Percentiles rank a stretch among this genome's conserved stretches.
These are phyloP conservation scores for Penicillium lividum DNA, from an alignment of 495 filamentous ascomycete genomes.

Conservation along the genomic window DNA sequence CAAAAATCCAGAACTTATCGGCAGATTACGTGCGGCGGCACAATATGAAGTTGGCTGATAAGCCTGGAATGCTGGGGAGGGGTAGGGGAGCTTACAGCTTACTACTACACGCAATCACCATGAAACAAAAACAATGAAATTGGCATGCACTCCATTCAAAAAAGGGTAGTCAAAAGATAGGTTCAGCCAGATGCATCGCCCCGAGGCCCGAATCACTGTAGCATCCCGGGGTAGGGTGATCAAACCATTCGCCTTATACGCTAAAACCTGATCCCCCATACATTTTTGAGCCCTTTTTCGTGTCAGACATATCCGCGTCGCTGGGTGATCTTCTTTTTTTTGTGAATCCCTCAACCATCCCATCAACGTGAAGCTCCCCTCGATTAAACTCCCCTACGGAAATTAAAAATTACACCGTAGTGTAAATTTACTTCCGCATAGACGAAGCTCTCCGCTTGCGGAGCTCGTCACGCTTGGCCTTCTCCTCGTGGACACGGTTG, in stretches of 20 bases:
- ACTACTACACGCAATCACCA: slow-evolving; percentile 3
- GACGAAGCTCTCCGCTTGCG: slow-evolving; percentile 96
- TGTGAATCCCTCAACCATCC: slow-evolving; percentile 24
- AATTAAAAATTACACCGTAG: slow-evolving; percentile 34
- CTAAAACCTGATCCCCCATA: slow-evolving; percentile 25
- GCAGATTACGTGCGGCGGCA: too few relatives aligned
- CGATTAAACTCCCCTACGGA: slow-evolving; percentile 43
- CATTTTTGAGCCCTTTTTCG: slow-evolving; percentile 29
- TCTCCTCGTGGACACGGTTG: slow-evolving; percentile 93
- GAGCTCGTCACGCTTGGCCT: slow-evolving; percentile 83
- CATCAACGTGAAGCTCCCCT: slow-evolving; percentile 34
- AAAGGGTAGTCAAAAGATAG: slow-evolving; percentile 36
- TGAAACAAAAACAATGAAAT: slow-evolving; percentile 24
- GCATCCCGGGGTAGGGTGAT: slow-evolving; percentile 22
- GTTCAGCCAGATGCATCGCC: slow-evolving; percentile 31
- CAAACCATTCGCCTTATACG: slow-evolving; percentile 24
- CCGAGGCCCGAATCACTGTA: slow-evolving; percentile 24
- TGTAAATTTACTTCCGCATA: slow-evolving; percentile 77
- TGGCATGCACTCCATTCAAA: slow-evolving; percentile 38
- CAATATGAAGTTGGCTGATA: background rate
- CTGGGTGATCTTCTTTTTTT: slow-evolving; percentile 33
- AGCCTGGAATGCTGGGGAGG: background rate
- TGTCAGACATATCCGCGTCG: slow-evolving; percentile 34
- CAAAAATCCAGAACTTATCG: background rate
- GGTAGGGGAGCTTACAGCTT: background rate